Conservation (phyloP, 2,329 filamentous ascomycete species). For the Pseudogymnoascus pannorum region DNA sequence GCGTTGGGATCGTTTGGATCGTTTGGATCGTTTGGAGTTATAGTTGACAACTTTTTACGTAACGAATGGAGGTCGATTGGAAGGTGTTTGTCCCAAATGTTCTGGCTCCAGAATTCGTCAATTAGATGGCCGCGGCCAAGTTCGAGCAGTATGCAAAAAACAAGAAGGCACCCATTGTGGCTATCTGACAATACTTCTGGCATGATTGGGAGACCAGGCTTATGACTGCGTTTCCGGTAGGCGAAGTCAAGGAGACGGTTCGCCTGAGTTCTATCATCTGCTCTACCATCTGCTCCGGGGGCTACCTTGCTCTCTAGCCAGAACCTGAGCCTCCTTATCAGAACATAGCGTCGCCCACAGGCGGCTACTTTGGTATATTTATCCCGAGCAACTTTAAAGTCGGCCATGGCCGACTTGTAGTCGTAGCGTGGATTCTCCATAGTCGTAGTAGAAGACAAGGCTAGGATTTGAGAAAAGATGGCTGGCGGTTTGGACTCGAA, state of each 20-base stretch:
- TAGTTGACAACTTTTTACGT: background rate
- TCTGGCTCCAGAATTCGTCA: constrained; percentile 16
- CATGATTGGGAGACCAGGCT: background rate
- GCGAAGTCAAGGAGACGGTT: background rate
- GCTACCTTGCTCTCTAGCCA: background rate
- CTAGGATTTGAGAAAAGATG: background rate
- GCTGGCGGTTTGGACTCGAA: background rate
- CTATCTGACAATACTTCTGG: background rate
- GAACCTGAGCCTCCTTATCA: background rate
- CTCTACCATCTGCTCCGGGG: background rate
- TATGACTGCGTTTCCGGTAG: background rate
- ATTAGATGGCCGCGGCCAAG: constrained; percentile 20
- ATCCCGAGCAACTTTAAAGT: background rate
- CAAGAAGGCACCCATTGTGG: constrained; percentile 15
- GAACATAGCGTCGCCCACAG: background rate
- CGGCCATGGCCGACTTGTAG: background rate
- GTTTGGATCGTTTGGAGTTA: constrained; percentile 7
- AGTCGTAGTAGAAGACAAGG: background rate
- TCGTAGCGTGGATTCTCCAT: background rate
- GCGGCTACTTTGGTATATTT: background rate
- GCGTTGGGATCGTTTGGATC: constrained; percentile 9
- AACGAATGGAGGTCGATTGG: background rate
- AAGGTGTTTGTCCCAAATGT: constrained; percentile 18
- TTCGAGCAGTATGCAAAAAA: constrained; percentile 24
- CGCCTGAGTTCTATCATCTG: background rate